Evolutionary conservation across 805 yeast species (phyloP).

Genomic region (Kodamaea hsintzibuensis): DNA sequence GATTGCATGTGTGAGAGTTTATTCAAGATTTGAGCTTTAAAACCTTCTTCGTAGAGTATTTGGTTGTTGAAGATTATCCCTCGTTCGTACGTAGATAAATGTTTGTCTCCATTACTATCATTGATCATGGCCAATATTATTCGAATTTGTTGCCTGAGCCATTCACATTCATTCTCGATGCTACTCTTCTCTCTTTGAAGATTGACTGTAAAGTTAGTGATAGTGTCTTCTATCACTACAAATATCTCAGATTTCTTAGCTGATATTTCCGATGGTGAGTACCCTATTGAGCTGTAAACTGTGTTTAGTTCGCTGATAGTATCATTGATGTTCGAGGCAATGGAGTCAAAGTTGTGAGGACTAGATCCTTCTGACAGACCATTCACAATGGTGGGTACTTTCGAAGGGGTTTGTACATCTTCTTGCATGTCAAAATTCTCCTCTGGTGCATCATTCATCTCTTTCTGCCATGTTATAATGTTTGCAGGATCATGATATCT

Average conservation of each 20-base stretch:
- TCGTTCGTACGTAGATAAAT: conserved; percentile 22
- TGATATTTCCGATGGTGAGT: conserved; percentile 49
- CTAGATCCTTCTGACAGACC: background rate
- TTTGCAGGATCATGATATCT: background rate
- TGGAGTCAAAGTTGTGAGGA: conserved; percentile 24
- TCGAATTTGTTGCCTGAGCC: conserved; percentile 45
- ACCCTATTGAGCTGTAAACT: conserved; percentile 56
- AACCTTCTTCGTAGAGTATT: conserved; percentile 29
- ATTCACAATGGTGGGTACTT: conserved; percentile 7
- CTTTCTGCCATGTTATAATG: conserved; percentile 9
- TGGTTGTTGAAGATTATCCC: conserved; percentile 35
- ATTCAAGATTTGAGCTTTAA: conserved; percentile 25
- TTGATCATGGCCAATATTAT: conserved; percentile 41
- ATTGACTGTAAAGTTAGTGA: conserved; percentile 37
- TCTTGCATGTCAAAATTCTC: background rate
- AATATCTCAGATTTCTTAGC: conserved; percentile 52
- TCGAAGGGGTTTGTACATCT: background rate
- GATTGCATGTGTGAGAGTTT: conserved; percentile 15
- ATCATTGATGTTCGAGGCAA: conserved; percentile 35
- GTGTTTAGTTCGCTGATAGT: conserved; percentile 43
- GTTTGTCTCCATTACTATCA: conserved; percentile 33
- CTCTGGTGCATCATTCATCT: conserved; percentile 1
- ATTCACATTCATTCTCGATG: conserved; percentile 45
- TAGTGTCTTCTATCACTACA: conserved; percentile 48
- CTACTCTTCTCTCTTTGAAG: conserved; percentile 38